Percentiles rank a stretch among this genome's conserved stretches.
Conservation (phyloP, 2,329 filamentous ascomycete genomes). For the Epichloe hybrida region DNA sequence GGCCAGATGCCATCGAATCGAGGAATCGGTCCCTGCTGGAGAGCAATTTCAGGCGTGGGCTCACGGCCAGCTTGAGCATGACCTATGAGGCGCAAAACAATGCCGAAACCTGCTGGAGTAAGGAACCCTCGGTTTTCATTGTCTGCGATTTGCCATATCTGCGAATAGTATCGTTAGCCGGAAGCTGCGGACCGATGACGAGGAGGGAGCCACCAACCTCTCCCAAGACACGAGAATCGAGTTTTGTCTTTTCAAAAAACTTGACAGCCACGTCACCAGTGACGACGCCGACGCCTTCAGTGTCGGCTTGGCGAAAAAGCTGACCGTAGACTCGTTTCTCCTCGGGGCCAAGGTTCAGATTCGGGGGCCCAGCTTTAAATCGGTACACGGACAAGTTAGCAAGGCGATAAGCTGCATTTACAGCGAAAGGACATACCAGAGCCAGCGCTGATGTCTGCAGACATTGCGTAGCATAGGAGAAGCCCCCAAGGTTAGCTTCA, state of each 20-base stretch:
- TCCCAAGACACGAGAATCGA: slow-evolving; percentile 75
- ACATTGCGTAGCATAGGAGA: slow-evolving; percentile 10
- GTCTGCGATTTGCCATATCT: slow-evolving; percentile 99
- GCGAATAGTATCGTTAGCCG: slow-evolving; percentile 8
- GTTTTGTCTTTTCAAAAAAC: slow-evolving; percentile 92
- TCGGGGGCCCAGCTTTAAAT: slow-evolving; percentile 45
- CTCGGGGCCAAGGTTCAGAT: slow-evolving; percentile 75
- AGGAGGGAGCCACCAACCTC: slow-evolving; percentile 44
- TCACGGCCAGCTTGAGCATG: slow-evolving; percentile 84
- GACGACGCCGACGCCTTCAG: slow-evolving; percentile 80
- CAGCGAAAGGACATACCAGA: slow-evolving; percentile 8
- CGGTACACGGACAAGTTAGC: slow-evolving; percentile 6
- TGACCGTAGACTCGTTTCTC: slow-evolving; percentile 91
- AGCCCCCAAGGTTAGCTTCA: background rate
- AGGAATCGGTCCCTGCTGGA: slow-evolving; percentile 77
- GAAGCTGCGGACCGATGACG: background rate
- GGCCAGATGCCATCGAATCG: slow-evolving; percentile 66
- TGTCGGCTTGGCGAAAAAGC: slow-evolving; percentile 86
- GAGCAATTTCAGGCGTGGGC: slow-evolving; percentile 67
- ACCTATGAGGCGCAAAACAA: slow-evolving; percentile 86
- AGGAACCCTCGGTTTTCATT: slow-evolving; percentile 90
- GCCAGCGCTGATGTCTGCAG: slow-evolving; percentile 12
- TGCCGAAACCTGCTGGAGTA: slow-evolving; percentile 82
- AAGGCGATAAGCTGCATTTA: background rate
- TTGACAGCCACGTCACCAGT: slow-evolving; percentile 93